phyloP scores from a whole-genome alignment of 257 asterid genomes.

The Nicotiana sylvestris region DNA sequence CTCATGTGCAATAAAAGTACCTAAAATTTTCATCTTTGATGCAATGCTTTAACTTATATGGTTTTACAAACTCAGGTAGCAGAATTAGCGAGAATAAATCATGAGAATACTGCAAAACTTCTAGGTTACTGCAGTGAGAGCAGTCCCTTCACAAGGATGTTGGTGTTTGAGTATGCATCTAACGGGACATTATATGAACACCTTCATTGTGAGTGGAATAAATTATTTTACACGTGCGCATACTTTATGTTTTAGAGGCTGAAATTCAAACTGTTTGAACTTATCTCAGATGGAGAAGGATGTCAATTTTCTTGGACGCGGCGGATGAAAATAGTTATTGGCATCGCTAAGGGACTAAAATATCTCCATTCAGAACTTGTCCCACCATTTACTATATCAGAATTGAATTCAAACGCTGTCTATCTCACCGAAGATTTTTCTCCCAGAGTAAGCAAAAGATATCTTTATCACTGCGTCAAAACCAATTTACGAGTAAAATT shows the following conservation, averaged over 20 bases:
- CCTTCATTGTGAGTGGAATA: slow-evolving; percentile 68
- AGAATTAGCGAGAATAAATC: slow-evolving; percentile 71
- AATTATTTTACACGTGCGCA: neutral
- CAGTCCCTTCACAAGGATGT: slow-evolving; percentile 85
- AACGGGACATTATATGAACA: slow-evolving; percentile 96
- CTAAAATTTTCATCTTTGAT: neutral
- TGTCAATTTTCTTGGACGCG: slow-evolving; percentile 92
- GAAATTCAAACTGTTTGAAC: neutral
- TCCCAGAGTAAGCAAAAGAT: slow-evolving; percentile 59
- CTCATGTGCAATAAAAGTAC: neutral
- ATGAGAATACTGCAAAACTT: slow-evolving; percentile 67
- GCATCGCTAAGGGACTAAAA: slow-evolving; percentile 81
- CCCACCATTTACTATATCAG: slow-evolving; percentile 87
- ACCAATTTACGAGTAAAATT: neutral
- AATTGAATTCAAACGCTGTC: slow-evolving; percentile 69
- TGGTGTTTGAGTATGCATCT: slow-evolving; percentile 89
- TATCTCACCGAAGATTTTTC: slow-evolving; percentile 94
- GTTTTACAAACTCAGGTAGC: slow-evolving; percentile 52
- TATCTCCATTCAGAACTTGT: slow-evolving; percentile 82
- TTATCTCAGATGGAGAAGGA: slow-evolving; percentile 76
- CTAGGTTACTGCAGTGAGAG: slow-evolving; percentile 88
- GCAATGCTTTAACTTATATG: neutral
- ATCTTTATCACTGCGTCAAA: neutral
- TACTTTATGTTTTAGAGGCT: neutral
- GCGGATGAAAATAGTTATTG: slow-evolving; percentile 80